phyloP scores from a whole-genome alignment of 208 protist species.

The Leishmania tarentolae region DNA sequence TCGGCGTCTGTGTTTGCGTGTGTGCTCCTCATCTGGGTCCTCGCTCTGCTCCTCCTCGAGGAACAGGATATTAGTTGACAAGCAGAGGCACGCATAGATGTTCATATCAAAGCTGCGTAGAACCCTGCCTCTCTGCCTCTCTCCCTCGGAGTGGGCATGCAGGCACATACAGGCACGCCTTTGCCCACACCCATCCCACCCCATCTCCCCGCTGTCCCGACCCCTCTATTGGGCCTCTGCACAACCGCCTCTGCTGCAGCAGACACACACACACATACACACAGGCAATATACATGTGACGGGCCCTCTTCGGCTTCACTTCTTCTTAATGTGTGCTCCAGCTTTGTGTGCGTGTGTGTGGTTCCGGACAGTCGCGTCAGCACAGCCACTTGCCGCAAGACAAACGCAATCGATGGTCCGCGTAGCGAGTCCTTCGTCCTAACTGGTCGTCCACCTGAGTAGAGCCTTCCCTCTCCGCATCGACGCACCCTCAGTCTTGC shows the following conservation, averaged over 20 bases:
- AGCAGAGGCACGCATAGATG: not conserved
- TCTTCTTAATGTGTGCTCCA: not conserved
- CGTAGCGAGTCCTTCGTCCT: not conserved
- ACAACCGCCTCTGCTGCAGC: not conserved
- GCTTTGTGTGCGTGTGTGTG: not conserved
- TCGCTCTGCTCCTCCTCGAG: not conserved
- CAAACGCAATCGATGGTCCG: not conserved
- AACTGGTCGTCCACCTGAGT: not conserved
- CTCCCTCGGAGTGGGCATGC: not conserved
- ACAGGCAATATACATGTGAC: not conserved
- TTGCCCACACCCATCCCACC: not conserved
- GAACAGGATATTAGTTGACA: not conserved
- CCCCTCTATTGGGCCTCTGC: not conserved
- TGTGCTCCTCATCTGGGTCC: not conserved
- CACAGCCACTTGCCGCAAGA: not conserved
- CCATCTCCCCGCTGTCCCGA: not conserved
- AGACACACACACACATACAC: not conserved
- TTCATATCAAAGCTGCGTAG: not conserved
- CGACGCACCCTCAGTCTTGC: not conserved
- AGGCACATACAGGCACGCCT: not conserved
- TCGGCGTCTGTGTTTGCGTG: not conserved
- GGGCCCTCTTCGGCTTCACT: not conserved
- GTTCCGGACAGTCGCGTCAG: not conserved
- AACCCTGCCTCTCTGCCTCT: not conserved
- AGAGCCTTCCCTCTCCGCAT: not conserved